Percentiles rank a stretch among this genome's conserved stretches.
phyloP scores from a whole-genome alignment of 148 eudicot genomes.

The Rhododendron vialii region DNA sequence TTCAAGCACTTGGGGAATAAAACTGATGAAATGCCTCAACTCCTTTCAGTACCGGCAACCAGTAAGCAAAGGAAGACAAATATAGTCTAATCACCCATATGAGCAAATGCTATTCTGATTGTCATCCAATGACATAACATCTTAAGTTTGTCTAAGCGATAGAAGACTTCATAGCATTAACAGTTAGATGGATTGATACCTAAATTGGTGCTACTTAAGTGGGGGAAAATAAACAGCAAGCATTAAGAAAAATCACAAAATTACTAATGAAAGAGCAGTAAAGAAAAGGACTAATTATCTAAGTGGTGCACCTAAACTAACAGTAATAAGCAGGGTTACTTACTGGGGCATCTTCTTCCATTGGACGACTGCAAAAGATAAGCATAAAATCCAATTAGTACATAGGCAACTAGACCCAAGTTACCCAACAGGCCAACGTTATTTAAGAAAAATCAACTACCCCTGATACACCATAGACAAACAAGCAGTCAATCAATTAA shows the following conservation, averaged over 20 bases:
- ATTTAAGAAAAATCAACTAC: neutral
- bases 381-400: neutral
- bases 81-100: neutral
- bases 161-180: neutral
- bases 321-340: conserved; percentile 13
- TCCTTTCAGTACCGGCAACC: neutral
- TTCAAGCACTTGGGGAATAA: no score
- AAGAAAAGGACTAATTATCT: neutral
- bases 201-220: neutral
- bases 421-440: no score
- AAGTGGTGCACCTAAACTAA: neutral
- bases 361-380: conserved; percentile 33
- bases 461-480: neutral
- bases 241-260: neutral
- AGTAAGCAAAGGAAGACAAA: neutral
- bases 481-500: neutral
- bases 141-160: neutral
- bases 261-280: neutral
- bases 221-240: neutral
- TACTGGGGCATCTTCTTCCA: conserved; percentile 41
- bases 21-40: neutral
- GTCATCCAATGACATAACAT: neutral
- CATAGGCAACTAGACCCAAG: neutral
- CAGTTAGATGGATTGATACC: neutral
- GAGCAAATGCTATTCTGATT: neutral